A percentile compares a stretch with the other conserved stretches of the same genome.
These are phyloP conservation scores for Vaccinium darrowii DNA, from an alignment of 148 eudicot genomes.

Conservation along the genomic window DNA sequence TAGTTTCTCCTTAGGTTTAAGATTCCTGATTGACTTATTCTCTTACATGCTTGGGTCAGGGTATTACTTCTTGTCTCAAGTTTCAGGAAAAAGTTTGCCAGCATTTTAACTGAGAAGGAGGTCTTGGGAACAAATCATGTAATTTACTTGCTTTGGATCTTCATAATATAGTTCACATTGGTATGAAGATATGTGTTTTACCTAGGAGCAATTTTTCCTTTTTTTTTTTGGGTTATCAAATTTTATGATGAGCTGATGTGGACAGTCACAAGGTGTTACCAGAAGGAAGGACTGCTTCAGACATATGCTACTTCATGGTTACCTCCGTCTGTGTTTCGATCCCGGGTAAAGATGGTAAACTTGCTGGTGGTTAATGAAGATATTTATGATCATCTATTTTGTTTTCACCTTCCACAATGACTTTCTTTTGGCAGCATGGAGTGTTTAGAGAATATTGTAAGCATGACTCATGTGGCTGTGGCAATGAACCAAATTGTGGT, in stretches of 20 bases:
- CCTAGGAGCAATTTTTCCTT: not conserved
- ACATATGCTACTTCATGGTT: slow-evolving; percentile 56
- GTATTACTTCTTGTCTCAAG: slow-evolving; percentile 62
- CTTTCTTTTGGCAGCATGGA: slow-evolving; percentile 49
- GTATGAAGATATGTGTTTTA: not conserved
- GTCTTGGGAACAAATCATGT: slow-evolving; percentile 87
- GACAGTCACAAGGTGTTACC: slow-evolving; percentile 44
- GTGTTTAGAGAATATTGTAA: slow-evolving; percentile 63
- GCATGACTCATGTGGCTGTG: slow-evolving; percentile 55
- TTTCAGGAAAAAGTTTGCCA: slow-evolving; percentile 67
- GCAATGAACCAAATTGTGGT: slow-evolving; percentile 28
- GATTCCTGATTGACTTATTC: slow-evolving; percentile 7
- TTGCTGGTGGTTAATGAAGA: slow-evolving; percentile 9
- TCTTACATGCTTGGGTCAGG: slow-evolving; percentile 47
- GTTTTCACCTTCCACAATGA: slow-evolving; percentile 11
- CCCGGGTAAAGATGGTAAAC: slow-evolving; percentile 45
- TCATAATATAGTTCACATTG: slow-evolving; percentile 5
- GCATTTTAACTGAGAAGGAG: slow-evolving; percentile 65
- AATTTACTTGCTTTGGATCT: slow-evolving; percentile 29
- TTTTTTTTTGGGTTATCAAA: not conserved
- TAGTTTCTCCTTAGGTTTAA: not conserved
- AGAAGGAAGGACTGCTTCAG: slow-evolving; percentile 79
- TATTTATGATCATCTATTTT: not conserved
- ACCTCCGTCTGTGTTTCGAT: slow-evolving; percentile 37
- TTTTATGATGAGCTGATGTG: slow-evolving; percentile 38